Base-by-base conservation (phyloP, 2,329 filamentous ascomycete species). In the Sarocladium kiliense region DNA sequence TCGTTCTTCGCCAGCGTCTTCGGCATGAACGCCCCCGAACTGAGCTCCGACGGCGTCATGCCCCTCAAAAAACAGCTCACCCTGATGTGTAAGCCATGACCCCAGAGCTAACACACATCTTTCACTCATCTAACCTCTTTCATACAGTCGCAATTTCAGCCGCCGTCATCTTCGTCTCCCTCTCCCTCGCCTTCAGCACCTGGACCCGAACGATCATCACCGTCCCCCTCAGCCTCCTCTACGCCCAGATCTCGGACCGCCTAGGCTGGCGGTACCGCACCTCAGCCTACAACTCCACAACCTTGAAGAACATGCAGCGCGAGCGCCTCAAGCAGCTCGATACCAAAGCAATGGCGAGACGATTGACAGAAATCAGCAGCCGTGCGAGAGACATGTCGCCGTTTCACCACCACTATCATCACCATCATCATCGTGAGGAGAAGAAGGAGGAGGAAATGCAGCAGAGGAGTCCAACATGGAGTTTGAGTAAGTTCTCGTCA, bases 1-100 rank as follows among this genome's bases (percentile, higher is more conserved):
- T 67, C 67, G 0, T 74, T 72, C 59, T 61, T 71, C n/a, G 63
- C 70, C 0, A 65, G 65, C 3, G 57, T 73, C 7, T 73, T 74
- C 34, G 71, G 71, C 1, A 73, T 73, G 71, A 73, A 73, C 37
- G 62, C 65, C 11, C 18, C 7, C 1, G 64, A 66, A 2, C 58
- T 65, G 11, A 63, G 61, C 26, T 4, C 49, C 0, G 59, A 62
- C 1, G 57, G 54, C 4, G 54, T 50, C 7, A 61, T 63, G 55
- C 49, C 54, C 1, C 55, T 65, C 3, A 44, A 36, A 5, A 30
- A 60, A 0, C 60, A 64, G 42, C 53, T 63, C 14, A 55, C 25
- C 2, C 61, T 53, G 16, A 64, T 66, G 61, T 62, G 64, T 65
- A 60, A 59, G 62, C 49, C 25, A 0, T n/a, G n/a, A n/a, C n/a